Evolutionary conservation across 306 rosid species (phyloP).

Genomic region (Aeschynomene evenia): DNA sequence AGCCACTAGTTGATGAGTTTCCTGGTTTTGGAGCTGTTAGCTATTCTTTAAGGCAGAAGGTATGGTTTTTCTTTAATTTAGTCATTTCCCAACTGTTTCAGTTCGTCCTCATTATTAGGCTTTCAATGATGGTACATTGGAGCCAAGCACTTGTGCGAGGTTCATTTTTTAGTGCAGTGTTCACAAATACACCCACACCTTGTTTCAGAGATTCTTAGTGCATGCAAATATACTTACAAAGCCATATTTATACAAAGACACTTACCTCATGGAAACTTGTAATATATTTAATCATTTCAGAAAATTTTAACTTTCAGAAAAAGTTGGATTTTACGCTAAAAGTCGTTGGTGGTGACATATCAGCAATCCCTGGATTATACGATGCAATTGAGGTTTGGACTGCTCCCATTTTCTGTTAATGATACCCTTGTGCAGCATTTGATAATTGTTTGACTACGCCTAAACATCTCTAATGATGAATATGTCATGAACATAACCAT

Average conservation of each 20-base stretch:
- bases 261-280: neutral
- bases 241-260: neutral
- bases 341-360: conserved; percentile 89
- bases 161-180: conserved; percentile 3
- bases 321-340: conserved; percentile 82
- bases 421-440: conserved; percentile 11
- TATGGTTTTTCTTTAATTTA: conserved; percentile 29
- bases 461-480: no score
- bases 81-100: neutral
- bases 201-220: conserved; percentile 17
- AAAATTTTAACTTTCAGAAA: conserved; percentile 59
- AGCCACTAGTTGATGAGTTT: conserved; percentile 85
- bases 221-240: conserved; percentile 13
- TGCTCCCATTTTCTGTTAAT: conserved; percentile 19
- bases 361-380: conserved; percentile 80
- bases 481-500: conserved; percentile 9
- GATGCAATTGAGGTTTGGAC: conserved; percentile 80
- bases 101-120: neutral
- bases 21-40: conserved; percentile 97
- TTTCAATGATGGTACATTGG: conserved; percentile 17
- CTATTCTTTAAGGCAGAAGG: conserved; percentile 93
- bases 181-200: neutral
- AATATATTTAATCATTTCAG: conserved; percentile 21
- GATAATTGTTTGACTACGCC: conserved; percentile 8
- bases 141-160: neutral